Percentiles rank a stretch among this genome's conserved stretches.
Evolutionary conservation across 73 alveolate genomes (phyloP).

Genomic region (Urostyla sp.): DNA sequence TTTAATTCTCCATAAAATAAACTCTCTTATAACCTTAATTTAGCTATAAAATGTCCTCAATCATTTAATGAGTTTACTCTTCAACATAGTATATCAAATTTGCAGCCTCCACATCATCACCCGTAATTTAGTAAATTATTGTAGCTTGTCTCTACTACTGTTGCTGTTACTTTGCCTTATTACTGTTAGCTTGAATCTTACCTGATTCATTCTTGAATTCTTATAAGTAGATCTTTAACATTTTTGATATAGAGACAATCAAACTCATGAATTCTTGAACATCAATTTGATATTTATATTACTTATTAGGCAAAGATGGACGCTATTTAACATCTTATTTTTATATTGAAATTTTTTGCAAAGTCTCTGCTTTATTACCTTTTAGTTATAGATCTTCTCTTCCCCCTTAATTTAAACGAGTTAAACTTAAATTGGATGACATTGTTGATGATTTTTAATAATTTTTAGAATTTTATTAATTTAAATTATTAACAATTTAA

Average conservation of each 20-base stretch:
- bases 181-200: background rate
- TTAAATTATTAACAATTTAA: background rate
- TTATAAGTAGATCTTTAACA: background rate
- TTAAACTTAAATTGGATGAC: background rate
- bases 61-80: background rate
- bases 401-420: background rate
- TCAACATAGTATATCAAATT: background rate
- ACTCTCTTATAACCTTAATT: constrained; percentile 1
- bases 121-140: background rate
- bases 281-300: constrained; percentile 40
- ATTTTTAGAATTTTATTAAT: background rate
- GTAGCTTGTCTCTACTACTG: background rate
- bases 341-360: constrained; percentile 23
- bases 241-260: background rate
- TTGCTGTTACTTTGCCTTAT: background rate
- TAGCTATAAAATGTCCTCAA: constrained; percentile 3
- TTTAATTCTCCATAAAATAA: constrained; percentile 26
- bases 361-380: constrained; percentile 8
- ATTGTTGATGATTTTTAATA: constrained; percentile 1
- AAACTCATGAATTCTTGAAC: constrained; percentile 25
- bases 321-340: background rate
- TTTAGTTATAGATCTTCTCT: background rate
- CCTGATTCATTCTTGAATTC: background rate
- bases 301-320: constrained; percentile 2
- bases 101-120: background rate